Evolutionary conservation across 148 eudicot genomes (phyloP).

Genomic region (Tetragonia tetragonoides): DNA sequence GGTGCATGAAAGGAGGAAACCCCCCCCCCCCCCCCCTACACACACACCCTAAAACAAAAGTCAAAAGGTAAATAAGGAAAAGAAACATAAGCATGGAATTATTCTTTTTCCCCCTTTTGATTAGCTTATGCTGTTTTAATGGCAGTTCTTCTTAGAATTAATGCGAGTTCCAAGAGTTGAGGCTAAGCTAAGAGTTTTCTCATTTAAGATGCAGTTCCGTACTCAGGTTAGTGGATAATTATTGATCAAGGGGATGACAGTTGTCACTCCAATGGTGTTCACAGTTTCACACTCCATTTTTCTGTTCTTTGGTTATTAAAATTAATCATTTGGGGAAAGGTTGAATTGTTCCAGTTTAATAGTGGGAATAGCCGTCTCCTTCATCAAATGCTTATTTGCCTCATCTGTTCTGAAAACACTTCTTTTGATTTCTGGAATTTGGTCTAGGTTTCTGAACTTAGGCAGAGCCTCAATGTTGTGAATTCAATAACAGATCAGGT

Average conservation of each 20-base stretch:
- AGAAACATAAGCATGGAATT: background rate
- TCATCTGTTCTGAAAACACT: conserved; percentile 2
- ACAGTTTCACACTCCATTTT: too few relatives aligned
- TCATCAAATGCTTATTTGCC: background rate
- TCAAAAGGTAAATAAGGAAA: background rate
- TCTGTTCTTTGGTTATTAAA: too few relatives aligned
- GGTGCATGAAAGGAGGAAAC: background rate
- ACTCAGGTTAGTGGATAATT: conserved; percentile 57
- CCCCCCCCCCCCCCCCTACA: background rate
- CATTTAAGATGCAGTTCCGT: conserved; percentile 80
- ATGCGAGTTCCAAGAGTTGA: conserved; percentile 88
- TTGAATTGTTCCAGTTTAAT: too few relatives aligned
- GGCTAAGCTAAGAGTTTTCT: conserved; percentile 83
- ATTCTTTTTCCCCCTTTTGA: background rate
- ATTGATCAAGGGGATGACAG: background rate
- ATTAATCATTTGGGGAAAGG: too few relatives aligned
- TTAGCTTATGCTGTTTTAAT: conserved; percentile 12
- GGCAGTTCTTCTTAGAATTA: conserved; percentile 79
- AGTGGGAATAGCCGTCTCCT: background rate
- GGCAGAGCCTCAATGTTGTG: conserved; percentile 55
- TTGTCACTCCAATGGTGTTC: too few relatives aligned
- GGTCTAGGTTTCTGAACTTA: conserved; percentile 72
- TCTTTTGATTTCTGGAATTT: conserved; percentile 1
- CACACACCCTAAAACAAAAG: background rate
- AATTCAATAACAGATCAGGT: conserved; percentile 82